Evolutionary conservation across 495 filamentous ascomycete genomes (phyloP).

Genomic region (Aspergillus kassunensis): DNA sequence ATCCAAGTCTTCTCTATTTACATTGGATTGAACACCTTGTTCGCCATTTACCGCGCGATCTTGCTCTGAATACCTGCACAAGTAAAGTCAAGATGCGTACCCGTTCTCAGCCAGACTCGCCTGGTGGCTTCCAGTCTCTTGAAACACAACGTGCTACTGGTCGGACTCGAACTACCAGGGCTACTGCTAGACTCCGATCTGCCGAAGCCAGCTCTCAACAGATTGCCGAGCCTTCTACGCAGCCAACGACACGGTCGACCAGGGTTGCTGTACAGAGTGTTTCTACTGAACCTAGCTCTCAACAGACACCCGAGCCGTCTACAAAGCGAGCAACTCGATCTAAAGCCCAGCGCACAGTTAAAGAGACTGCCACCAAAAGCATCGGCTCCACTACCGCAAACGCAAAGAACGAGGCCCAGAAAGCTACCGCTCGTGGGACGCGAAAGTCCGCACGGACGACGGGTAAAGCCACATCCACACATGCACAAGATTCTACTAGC

Average conservation of each 20-base stretch:
- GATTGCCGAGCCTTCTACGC: slow-evolving; percentile 9
- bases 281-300: not conserved
- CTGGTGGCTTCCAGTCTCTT: slow-evolving; percentile 23
- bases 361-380: slow-evolving; percentile 10
- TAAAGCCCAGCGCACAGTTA: slow-evolving; percentile 13
- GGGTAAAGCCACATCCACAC: not conserved
- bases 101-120: slow-evolving; percentile 23
- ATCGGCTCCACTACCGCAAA: not conserved
- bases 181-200: not conserved
- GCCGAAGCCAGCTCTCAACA: slow-evolving; percentile 3
- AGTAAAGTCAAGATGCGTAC: slow-evolving; percentile 22
- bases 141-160: slow-evolving; percentile 14
- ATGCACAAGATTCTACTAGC: not conserved
- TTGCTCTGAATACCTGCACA: not conserved
- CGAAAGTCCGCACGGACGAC: slow-evolving; percentile 12
- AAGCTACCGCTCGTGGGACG: slow-evolving; percentile 6
- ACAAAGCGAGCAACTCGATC: slow-evolving; percentile 14
- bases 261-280: slow-evolving; percentile 8
- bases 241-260: slow-evolving; percentile 16
- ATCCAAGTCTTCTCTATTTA: not conserved
- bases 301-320: slow-evolving; percentile 11
- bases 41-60: not conserved
- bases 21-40: not conserved
- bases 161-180: slow-evolving; percentile 18
- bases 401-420: slow-evolving; percentile 8